Percentiles rank a stretch among this genome's conserved stretches.
These are phyloP conservation scores for Strobilomyces echinocephalus DNA, from an alignment of 768 basidiomycete species.

Conservation along the genomic window DNA sequence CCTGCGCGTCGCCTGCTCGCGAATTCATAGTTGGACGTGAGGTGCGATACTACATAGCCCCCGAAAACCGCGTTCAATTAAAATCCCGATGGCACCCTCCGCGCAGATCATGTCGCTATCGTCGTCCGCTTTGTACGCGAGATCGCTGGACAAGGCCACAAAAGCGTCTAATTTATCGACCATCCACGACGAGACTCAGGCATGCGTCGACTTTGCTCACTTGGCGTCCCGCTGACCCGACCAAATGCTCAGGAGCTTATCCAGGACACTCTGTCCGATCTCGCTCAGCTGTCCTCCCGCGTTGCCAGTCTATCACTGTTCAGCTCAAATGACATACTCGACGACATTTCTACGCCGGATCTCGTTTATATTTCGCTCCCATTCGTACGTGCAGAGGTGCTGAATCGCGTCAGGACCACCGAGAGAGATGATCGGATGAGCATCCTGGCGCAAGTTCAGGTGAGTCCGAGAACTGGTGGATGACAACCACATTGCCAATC, in stretches of 20 bases:
- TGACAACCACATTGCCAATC: slow-evolving; percentile 1
- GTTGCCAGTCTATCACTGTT: slow-evolving; percentile 65
- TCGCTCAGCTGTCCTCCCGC: slow-evolving; percentile 48
- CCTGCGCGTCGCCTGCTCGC: slow-evolving; percentile 1
- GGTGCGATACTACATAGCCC: background rate
- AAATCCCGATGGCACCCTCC: slow-evolving; percentile 5
- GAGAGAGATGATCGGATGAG: slow-evolving; percentile 55
- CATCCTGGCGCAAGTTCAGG: slow-evolving; percentile 54
- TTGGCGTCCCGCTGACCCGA: slow-evolving; percentile 7
- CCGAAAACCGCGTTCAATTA: slow-evolving; percentile 1
- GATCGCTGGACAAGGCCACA: slow-evolving; percentile 35
- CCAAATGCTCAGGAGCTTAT: slow-evolving; percentile 50
- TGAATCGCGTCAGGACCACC: slow-evolving; percentile 52
- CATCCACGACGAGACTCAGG: slow-evolving; percentile 44
- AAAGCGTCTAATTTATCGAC: slow-evolving; percentile 39
- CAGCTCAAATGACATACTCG: slow-evolving; percentile 77
- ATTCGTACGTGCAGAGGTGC: slow-evolving; percentile 61
- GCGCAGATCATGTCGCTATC: slow-evolving; percentile 24
- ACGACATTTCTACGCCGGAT: slow-evolving; percentile 77
- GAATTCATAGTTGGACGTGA: slow-evolving; percentile 4
- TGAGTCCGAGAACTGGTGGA: slow-evolving; percentile 32
- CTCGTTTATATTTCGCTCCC: slow-evolving; percentile 73
- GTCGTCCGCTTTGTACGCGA: slow-evolving; percentile 37
- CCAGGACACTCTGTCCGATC: slow-evolving; percentile 49
- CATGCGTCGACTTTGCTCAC: slow-evolving; percentile 11